Conservation (phyloP, 768 basidiomycete genomes). For the Dendrothele bispora region DNA sequence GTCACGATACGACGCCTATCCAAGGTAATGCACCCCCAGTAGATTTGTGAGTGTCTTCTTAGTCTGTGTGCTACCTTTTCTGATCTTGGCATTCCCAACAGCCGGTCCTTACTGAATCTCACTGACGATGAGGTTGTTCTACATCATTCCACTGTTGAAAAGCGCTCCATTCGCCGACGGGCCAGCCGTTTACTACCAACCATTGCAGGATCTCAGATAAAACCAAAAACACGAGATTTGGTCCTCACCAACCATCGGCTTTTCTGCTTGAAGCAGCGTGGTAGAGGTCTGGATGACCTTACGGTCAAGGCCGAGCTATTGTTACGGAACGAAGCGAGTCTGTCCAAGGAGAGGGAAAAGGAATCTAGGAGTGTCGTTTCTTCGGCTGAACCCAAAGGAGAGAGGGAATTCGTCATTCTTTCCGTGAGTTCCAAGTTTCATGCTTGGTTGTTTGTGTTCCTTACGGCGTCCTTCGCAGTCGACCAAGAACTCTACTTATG, state of each 20-base stretch:
- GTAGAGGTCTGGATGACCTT: conserved; percentile 31
- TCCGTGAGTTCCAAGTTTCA: conserved; percentile 42
- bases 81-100: conserved; percentile 1
- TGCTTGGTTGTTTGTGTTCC: neutral
- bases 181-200: conserved; percentile 56
- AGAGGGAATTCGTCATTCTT: conserved; percentile 59
- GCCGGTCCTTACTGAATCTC: conserved; percentile 37
- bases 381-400: conserved; percentile 51
- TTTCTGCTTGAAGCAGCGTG: conserved; percentile 53
- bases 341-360: conserved; percentile 24
- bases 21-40: conserved; percentile 45
- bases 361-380: conserved; percentile 44
- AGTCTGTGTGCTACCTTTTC: neutral
- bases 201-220: conserved; percentile 47
- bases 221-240: conserved; percentile 53
- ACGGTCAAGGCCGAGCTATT: conserved; percentile 53
- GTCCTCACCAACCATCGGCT: conserved; percentile 58
- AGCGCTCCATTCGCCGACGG: conserved; percentile 51
- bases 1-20: conserved; percentile 52
- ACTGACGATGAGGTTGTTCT: conserved; percentile 46
- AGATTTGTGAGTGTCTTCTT: conserved; percentile 42
- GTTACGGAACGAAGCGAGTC: conserved; percentile 25
- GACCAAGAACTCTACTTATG: conserved; percentile 45
- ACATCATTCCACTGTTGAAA: conserved; percentile 55
- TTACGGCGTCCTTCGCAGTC: conserved; percentile 29